Base-by-base conservation (phyloP, 331 rosid genomes). In the Malus hybrid region DNA sequence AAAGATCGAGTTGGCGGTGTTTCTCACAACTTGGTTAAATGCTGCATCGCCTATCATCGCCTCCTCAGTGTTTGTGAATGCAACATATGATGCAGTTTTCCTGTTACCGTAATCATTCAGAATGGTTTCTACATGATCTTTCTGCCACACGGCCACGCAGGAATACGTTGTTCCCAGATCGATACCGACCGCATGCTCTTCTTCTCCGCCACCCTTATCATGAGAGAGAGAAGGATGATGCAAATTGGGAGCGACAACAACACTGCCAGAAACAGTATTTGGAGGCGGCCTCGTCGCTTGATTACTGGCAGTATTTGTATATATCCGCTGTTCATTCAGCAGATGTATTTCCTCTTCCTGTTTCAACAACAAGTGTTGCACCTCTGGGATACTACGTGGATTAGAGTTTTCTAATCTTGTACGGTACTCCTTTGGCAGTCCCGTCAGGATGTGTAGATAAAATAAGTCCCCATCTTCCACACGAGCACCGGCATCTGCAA, bases 391-490 rank as follows among this genome's bases (percentile, higher is more conserved):
- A 60, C 0, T 3, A 11, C 27, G 20, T 27, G 15, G 24, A 10
- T n/a, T 4, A 22, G 10, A 20, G 29, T 57, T 3, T 4, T 20
- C 22, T 57, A 57, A 0, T 1, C 27, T 20, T 9, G 19, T 29
- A 24, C 28, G 13, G 8, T 61, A 12, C 8, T 61, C 34, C 18
- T 61, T n/a, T 61, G 65, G 65, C 28, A 61, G 28, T 61, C 65
- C 65, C 1, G 16, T 10, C 18, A 60, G 4, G 65, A 12, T 60
- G 18, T 60, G 65, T 27, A 61, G 33, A 61, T 27, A 6, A 13
- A 61, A 0, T 61, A 61, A 7, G 3, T 61, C 9, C 0, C 0
- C 0, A 27, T 0, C 0, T 13, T 27, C 65, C 34, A 61, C 8
- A 61, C 0, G 63, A 20, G 63, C 63, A 19, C 63, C 29, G 27